phyloP scores from a whole-genome alignment of 495 filamentous ascomycete genomes.

The Glonium stellatum region DNA sequence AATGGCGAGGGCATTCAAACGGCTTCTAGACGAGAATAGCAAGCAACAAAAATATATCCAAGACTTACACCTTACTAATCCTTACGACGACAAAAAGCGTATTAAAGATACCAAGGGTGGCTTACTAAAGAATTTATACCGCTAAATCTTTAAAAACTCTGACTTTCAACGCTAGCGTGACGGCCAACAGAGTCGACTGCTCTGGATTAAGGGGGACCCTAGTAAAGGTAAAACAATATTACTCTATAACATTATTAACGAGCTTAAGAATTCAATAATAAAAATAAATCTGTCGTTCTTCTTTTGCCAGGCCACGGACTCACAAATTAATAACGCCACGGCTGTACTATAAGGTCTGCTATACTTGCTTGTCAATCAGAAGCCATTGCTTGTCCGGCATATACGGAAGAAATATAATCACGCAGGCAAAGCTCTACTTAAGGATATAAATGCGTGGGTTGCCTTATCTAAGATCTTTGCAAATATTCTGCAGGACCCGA shows the following conservation, averaged over 20 bases:
- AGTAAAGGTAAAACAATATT: constrained; percentile 40
- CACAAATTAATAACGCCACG: constrained; percentile 35
- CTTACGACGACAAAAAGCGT: constrained; percentile 33
- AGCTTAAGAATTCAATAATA: constrained; percentile 2
- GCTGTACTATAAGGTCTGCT: constrained; percentile 39
- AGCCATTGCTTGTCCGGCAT: constrained; percentile 33
- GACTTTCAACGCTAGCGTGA: constrained; percentile 35
- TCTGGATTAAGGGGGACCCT: constrained; percentile 40
- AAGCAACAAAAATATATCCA: background rate
- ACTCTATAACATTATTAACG: constrained; percentile 5
- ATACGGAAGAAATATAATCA: constrained; percentile 27
- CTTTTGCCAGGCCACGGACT: constrained; percentile 19
- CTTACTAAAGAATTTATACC: constrained; percentile 38
- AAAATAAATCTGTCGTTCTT: constrained; percentile 3
- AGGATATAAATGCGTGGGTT: constrained; percentile 34
- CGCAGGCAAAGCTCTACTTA: constrained; percentile 30
- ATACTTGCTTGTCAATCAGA: constrained; percentile 33
- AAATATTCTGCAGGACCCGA: constrained; percentile 33
- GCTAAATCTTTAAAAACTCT: constrained; percentile 39
- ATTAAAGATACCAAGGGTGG: constrained; percentile 39
- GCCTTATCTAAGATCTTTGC: constrained; percentile 29
- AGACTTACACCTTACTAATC: constrained; percentile 1
- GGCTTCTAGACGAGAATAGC: background rate
- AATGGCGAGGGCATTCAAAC: background rate
- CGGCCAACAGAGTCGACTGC: constrained; percentile 28